phyloP scores from a whole-genome alignment of 148 eudicot genomes.

The Persicaria maculosa region DNA sequence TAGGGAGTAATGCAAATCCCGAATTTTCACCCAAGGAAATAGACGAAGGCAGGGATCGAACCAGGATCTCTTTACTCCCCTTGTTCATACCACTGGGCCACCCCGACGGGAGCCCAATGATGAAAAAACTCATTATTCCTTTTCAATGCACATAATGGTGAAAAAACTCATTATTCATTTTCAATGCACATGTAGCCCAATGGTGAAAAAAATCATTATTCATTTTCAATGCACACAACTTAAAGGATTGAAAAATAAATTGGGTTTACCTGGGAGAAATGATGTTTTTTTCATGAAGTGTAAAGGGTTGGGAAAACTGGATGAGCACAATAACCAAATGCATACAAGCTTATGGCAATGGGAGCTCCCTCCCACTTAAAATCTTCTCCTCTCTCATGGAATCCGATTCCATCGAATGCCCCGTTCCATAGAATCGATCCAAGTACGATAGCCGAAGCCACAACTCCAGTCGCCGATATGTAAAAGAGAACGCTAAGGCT shows the following conservation, averaged over 20 bases:
- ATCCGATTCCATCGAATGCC: conserved; percentile 35
- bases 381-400: conserved; percentile 29
- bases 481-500: conserved; percentile 35
- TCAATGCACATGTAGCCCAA: too few species aligned
- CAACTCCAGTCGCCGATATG: conserved; percentile 46
- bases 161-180: too few species aligned
- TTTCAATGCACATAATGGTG: too few species aligned
- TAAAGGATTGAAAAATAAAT: neutral
- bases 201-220: too few species aligned
- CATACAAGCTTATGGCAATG: conserved; percentile 40
- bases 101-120: too few species aligned
- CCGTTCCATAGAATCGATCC: conserved; percentile 36
- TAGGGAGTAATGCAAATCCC: too few species aligned
- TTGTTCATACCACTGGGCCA: too few species aligned
- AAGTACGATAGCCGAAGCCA: conserved; percentile 37
- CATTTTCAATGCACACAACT: neutral
- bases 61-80: too few species aligned
- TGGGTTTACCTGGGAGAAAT: conserved; percentile 35
- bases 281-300: conserved; percentile 39
- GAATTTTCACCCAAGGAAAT: too few species aligned
- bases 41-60: too few species aligned
- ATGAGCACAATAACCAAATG: conserved; percentile 51
- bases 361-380: conserved; percentile 37
- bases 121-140: too few species aligned
- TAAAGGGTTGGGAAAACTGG: conserved; percentile 47